phyloP scores from a whole-genome alignment of 768 basidiomycete genomes.

The Mycena indigotica region DNA sequence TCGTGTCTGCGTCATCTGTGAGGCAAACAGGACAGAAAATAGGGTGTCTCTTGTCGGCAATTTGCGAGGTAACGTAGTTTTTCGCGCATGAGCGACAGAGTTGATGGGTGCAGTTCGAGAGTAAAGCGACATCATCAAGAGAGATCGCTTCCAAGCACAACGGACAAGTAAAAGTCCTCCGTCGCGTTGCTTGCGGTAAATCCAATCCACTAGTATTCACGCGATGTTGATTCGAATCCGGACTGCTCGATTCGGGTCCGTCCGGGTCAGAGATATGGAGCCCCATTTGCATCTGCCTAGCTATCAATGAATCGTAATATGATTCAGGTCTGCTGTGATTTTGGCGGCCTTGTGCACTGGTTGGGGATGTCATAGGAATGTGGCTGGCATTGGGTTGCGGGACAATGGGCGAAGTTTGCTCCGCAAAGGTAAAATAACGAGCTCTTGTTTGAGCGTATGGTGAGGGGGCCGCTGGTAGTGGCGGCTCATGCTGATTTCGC shows the following conservation, averaged over 20 bases:
- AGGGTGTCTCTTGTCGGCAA: constrained; percentile 59
- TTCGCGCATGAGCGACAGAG: constrained; percentile 59
- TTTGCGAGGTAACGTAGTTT: constrained; percentile 43
- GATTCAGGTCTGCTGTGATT: background rate
- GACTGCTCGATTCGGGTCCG: too few relatives aligned
- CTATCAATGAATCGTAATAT: constrained; percentile 19
- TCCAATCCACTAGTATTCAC: constrained; percentile 39
- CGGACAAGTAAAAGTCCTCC: constrained; percentile 49
- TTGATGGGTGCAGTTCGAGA: constrained; percentile 49
- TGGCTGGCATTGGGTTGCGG: constrained; percentile 4
- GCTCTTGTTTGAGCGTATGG: too few relatives aligned
- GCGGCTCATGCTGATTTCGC: background rate
- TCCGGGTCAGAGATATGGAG: too few relatives aligned
- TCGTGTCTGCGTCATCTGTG: constrained; percentile 26
- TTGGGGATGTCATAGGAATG: background rate
- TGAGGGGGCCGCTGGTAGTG: background rate
- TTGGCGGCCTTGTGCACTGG: background rate
- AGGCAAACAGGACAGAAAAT: constrained; percentile 63
- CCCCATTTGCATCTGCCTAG: constrained; percentile 20
- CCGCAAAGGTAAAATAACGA: too few relatives aligned
- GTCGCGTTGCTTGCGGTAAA: constrained; percentile 32
- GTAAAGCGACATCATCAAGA: constrained; percentile 42
- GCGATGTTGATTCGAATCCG: constrained; percentile 42
- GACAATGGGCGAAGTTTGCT: background rate
- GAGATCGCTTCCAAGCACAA: constrained; percentile 57